Evolutionary conservation across 2,329 filamentous ascomycete species (phyloP).

Genomic region (Alternaria sp.): DNA sequence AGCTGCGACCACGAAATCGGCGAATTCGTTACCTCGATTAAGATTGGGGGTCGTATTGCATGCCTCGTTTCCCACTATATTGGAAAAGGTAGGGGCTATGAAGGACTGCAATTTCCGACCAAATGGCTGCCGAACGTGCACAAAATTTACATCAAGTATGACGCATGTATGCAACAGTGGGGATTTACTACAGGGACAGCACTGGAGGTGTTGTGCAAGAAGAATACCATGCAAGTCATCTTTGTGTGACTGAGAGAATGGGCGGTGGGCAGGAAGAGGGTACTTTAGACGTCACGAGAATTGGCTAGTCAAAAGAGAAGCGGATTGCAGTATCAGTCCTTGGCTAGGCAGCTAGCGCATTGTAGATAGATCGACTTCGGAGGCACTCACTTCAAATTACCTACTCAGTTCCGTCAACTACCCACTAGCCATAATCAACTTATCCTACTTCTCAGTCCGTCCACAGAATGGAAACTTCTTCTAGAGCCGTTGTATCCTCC

Average conservation of each 20-base stretch:
- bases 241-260: not conserved
- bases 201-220: not conserved
- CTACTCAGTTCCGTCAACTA: not conserved
- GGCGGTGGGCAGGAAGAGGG: not conserved
- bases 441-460: not conserved
- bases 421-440: not conserved
- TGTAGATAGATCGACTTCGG: not conserved
- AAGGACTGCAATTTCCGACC: not conserved
- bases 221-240: not conserved
- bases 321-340: not conserved
- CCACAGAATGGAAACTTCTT: not conserved
- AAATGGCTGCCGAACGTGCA: not conserved
- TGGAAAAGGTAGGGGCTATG: no score
- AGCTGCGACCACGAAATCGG: not conserved
- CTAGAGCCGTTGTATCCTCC: not conserved
- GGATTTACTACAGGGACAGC: not conserved
- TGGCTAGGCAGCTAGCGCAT: not conserved
- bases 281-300: not conserved
- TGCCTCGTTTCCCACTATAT: not conserved
- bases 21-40: not conserved
- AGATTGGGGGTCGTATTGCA: not conserved
- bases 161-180: not conserved
- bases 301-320: not conserved
- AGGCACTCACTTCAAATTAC: not conserved
- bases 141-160: not conserved